These are phyloP conservation scores for Saccharomycopsis sp. DNA, from an alignment of 805 yeast species.

Conservation along the genomic window DNA sequence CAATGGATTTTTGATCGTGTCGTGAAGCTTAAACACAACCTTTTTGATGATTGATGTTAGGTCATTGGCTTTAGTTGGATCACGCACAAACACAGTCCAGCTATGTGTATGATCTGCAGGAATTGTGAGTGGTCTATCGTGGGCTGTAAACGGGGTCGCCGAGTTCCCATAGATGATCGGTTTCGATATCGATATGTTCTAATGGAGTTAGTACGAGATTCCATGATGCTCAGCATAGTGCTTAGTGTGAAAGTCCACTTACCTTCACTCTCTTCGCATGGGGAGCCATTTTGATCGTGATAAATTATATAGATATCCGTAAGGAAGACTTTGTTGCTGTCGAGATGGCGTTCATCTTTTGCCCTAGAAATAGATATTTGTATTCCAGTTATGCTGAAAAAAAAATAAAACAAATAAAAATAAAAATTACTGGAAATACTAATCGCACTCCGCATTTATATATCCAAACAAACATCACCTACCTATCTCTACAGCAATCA, in stretches of 20 bases:
- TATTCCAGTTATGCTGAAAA: too few species aligned
- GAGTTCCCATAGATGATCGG: constrained; percentile 80
- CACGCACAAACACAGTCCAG: constrained; percentile 89
- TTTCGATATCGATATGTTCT: constrained; percentile 62
- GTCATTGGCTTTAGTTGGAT: constrained; percentile 72
- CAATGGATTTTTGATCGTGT: constrained; percentile 84
- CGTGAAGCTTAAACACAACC: constrained; percentile 92
- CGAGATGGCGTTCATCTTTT: too few species aligned
- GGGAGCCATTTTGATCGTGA: constrained; percentile 19
- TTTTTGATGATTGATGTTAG: constrained; percentile 74
- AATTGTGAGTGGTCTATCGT: constrained; percentile 48
- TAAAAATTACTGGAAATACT: too few species aligned
- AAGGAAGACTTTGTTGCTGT: too few species aligned
- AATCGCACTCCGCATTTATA: too few species aligned
- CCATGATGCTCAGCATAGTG: neutral
- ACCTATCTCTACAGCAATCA: too few species aligned
- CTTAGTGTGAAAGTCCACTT: neutral
- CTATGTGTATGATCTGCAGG: constrained; percentile 90
- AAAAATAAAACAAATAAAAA: too few species aligned
- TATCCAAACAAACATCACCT: too few species aligned
- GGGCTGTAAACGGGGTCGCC: constrained; percentile 58
- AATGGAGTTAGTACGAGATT: constrained; percentile 24
- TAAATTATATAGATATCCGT: too few species aligned
- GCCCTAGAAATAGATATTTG: too few species aligned
- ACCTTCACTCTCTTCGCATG: constrained; percentile 18